Conservation (phyloP, 805 yeast species). For the Tetrapisispora taiwanensis region DNA sequence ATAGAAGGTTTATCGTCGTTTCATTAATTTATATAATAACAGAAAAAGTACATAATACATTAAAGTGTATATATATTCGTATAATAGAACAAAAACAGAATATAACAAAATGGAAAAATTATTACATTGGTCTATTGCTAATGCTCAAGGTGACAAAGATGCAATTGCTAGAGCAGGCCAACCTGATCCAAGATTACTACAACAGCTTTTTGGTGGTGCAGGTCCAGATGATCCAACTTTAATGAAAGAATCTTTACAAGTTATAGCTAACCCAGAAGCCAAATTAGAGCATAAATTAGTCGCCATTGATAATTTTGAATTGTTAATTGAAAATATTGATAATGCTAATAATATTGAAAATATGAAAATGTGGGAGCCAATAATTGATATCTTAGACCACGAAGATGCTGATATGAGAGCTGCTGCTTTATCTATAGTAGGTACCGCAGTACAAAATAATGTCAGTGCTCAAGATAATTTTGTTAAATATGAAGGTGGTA, state of each 20-base stretch:
- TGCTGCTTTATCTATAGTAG: conserved; percentile 63
- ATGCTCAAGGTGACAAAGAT: conserved; percentile 61
- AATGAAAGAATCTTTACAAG: conserved; percentile 68
- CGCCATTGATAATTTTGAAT: conserved; percentile 86
- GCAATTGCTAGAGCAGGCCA: conserved; percentile 52
- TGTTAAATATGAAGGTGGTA: conserved; percentile 39
- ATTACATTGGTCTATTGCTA: conserved; percentile 83
- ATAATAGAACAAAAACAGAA: too few species aligned
- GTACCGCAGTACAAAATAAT: conserved; percentile 91
- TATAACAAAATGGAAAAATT: conserved; percentile 64
- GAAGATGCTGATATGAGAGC: conserved; percentile 39
- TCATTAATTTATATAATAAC: too few species aligned
- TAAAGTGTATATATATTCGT: too few species aligned
- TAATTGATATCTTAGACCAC: conserved; percentile 44
- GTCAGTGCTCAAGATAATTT: conserved; percentile 62
- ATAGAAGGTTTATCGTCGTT: too few species aligned
- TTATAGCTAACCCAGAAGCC: conserved; percentile 48
- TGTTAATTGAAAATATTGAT: conserved; percentile 86
- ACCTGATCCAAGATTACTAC: conserved; percentile 71
- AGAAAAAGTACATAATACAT: too few species aligned
- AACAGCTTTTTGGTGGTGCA: conserved; percentile 62
- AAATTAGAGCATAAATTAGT: conserved; percentile 53
- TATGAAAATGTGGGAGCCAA: conserved; percentile 66
- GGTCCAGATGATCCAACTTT: conserved; percentile 81
- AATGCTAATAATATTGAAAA: conserved; percentile 89